Conservation (phyloP, 2,329 filamentous ascomycete genomes). For the Pseudogymnoascus sp. region DNA sequence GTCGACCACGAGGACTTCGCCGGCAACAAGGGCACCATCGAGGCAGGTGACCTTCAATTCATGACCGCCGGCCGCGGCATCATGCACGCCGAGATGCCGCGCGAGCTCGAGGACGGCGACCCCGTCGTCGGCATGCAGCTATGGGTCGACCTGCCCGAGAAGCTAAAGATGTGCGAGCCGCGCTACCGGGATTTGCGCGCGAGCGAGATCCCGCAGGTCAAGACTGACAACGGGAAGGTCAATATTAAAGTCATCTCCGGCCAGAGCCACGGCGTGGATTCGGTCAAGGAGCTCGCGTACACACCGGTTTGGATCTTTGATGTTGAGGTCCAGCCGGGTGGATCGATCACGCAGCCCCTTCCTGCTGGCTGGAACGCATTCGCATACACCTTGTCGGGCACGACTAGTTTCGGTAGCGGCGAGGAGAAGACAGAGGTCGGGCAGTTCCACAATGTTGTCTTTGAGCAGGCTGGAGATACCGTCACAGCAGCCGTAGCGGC, state of each 20-base stretch:
- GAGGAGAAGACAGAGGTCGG: constrained; percentile 46
- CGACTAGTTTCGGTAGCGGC: constrained; percentile 52
- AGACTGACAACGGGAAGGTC: constrained; percentile 64
- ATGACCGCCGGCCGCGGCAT: constrained; percentile 93
- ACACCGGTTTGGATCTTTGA: constrained; percentile 97
- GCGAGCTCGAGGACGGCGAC: constrained; percentile 65
- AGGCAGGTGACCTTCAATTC: constrained; percentile 87
- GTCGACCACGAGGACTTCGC: constrained; percentile 92
- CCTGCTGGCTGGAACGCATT: constrained; percentile 86
- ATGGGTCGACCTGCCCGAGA: constrained; percentile 83
- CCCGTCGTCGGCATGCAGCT: constrained; percentile 84
- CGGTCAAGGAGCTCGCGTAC: constrained; percentile 83
- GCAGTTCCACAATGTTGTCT: constrained; percentile 83
- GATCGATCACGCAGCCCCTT: constrained; percentile 64
- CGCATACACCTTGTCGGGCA: constrained; percentile 74
- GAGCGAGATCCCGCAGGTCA: constrained; percentile 69
- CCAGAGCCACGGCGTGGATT: constrained; percentile 74
- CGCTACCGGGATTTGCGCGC: constrained; percentile 81
- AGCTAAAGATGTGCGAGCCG: constrained; percentile 82
- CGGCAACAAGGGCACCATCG: constrained; percentile 75
- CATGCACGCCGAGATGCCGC: constrained; percentile 93
- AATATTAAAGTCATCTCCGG: constrained; percentile 86
- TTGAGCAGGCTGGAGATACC: constrained; percentile 69
- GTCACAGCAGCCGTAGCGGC: constrained; percentile 64
- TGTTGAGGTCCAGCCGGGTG: constrained; percentile 71